Evolutionary conservation across 139 green algal species (phyloP), one percentile per base, ranked within the genome.

Genomic region (Volvox reticuliferus): DNA sequence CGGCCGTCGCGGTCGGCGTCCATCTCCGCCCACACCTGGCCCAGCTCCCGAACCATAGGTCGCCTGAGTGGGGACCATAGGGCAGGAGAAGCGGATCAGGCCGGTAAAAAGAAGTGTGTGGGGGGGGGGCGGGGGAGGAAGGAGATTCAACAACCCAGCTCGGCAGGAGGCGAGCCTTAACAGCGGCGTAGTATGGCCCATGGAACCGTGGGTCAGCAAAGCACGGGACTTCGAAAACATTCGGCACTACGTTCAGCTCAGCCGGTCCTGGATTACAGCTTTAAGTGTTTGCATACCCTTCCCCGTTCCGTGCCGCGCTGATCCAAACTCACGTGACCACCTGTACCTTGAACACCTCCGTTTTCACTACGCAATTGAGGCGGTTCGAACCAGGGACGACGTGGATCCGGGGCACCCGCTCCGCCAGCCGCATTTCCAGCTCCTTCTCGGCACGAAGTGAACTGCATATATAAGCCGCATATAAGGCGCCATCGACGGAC

Each of bases 271-370:
- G 44, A 9, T 5, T 55, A 55, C 44, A 55, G 5, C 44, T 55
- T n/a, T 9, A 55, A 55, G 44, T 55, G 44, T 55, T 55, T 9
- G 5, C 44, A 55, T 55, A 9, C 44, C 44, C 44, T 55, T 55
- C 44, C 44, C 44, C 44, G 44, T 55, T 55, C 44, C 44, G 44
- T 55, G 9, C n/a, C 44, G 44, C 44, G 44, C 44, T 9, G 5
- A 55, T 55, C 9, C 44, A 55, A 21, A 81, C 84, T 89, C 84
- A 89, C 84, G 84, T 89, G 84, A 89, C 84, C 2, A 89, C 84
- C 84, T 89, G 84, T 37, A 89, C 84, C 68, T 81, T 80, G 37
- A 89, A 89, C 35, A 44, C 84, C 84, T 89, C 84, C 68, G 84
- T 89, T 0, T 81, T 81, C 12, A 44, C 84, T 9, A 89, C 24